Percentiles rank a stretch among this genome's conserved stretches.
These are phyloP conservation scores for Alternaria sp. DNA, from an alignment of 2,329 filamentous ascomycete species.

Conservation along the genomic window DNA sequence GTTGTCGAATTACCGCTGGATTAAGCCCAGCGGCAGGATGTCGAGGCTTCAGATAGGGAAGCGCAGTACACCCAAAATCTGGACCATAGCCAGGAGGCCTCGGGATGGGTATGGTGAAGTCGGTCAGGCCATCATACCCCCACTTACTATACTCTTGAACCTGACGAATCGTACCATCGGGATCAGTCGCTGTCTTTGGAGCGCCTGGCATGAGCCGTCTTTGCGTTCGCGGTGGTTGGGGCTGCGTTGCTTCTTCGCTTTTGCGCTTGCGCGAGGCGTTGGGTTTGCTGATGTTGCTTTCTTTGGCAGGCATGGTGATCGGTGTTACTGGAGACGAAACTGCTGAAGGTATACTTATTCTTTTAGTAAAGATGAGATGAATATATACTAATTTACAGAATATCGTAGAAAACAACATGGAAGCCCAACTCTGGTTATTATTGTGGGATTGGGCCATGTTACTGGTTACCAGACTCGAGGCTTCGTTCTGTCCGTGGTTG, in stretches of 20 bases:
- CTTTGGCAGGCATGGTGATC: not conserved
- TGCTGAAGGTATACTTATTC: no score
- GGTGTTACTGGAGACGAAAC: not conserved
- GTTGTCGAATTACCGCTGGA: not conserved
- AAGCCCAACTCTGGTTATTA: not conserved
- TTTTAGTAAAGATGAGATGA: not conserved
- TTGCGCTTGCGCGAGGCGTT: not conserved
- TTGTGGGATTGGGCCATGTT: not conserved
- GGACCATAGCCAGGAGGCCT: not conserved
- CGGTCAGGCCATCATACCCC: no score
- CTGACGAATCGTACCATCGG: not conserved
- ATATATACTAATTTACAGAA: not conserved
- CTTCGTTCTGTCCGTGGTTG: not conserved
- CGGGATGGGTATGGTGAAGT: no score
- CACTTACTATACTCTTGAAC: not conserved
- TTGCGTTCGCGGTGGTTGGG: not conserved
- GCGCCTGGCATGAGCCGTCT: not conserved
- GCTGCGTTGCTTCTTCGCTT: not conserved
- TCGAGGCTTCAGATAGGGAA: not conserved
- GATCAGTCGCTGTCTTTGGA: not conserved
- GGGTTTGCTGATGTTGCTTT: not conserved
- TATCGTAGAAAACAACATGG: not conserved
- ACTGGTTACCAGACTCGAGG: not conserved
- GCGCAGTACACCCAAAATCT: no score
- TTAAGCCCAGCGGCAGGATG: not conserved